A percentile compares a stretch with the other conserved stretches of the same genome.
Conservation (phyloP, 768 basidiomycete species). For the Collybiopsis luxurians region DNA sequence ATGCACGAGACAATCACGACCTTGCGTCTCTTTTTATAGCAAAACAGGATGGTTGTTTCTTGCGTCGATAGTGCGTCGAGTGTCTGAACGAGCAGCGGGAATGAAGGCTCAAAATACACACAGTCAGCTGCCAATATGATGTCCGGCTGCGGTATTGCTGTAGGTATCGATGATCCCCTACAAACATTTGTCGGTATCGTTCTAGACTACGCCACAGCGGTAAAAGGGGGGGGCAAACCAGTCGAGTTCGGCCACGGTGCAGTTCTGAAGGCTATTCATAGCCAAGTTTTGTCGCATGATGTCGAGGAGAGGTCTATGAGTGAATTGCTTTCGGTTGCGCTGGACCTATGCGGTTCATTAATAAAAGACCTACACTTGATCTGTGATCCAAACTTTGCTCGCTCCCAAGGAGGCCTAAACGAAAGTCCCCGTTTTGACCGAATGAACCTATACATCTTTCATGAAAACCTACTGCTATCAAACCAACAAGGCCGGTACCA, state of each 20-base stretch:
- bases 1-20: conserved; percentile 29
- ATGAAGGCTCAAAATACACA: conserved; percentile 93
- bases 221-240: conserved; percentile 51
- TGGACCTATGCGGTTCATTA: background rate
- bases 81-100: conserved; percentile 82
- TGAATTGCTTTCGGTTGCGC: background rate
- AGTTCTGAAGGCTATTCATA: conserved; percentile 58
- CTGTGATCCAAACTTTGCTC: conserved; percentile 73
- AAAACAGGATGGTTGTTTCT: conserved; percentile 71
- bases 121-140: conserved; percentile 90
- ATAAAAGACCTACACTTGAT: conserved; percentile 73
- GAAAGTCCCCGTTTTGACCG: no score
- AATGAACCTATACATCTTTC: no score
- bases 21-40: conserved; percentile 93
- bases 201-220: background rate
- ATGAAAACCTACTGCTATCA: conserved; percentile 45
- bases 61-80: conserved; percentile 58
- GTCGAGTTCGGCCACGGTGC: conserved; percentile 70
- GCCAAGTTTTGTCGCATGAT: conserved; percentile 77
- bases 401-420: conserved; percentile 53
- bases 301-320: conserved; percentile 62
- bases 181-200: conserved; percentile 9
- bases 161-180: conserved; percentile 67
- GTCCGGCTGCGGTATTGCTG: conserved; percentile 47
- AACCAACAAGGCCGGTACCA: conserved; percentile 91